phyloP scores from a whole-genome alignment of 129 eudicot genomes.

The Deinandra increscens region DNA sequence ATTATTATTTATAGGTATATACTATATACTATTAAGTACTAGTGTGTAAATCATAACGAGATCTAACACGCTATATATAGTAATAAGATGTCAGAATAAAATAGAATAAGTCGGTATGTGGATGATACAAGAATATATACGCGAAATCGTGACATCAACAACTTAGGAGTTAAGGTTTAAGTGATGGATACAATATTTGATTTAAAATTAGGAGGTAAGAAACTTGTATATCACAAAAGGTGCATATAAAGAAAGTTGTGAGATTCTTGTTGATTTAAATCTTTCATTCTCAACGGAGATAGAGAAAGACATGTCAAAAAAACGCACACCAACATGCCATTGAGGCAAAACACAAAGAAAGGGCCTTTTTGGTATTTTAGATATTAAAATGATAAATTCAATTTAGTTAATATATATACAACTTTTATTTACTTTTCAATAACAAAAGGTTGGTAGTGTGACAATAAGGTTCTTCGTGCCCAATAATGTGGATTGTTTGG shows the following conservation, averaged over 20 bases:
- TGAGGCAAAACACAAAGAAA: slow-evolving; percentile 30
- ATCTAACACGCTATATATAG: slow-evolving; percentile 15
- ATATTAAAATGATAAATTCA: background rate
- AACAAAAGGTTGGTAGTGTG: slow-evolving; percentile 27
- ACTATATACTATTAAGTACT: background rate
- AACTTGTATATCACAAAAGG: slow-evolving; percentile 70
- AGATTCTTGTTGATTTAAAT: slow-evolving; percentile 60
- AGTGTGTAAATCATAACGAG: background rate
- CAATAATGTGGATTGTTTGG: slow-evolving; percentile 30
- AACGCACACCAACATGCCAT: slow-evolving; percentile 32
- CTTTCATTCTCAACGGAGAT: slow-evolving; percentile 37
- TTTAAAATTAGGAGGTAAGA: slow-evolving; percentile 21
- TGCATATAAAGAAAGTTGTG: slow-evolving; percentile 21
- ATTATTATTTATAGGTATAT: background rate
- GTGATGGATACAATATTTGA: slow-evolving; percentile 25
- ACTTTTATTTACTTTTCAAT: slow-evolving; percentile 12
- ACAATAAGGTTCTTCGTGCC: slow-evolving; percentile 33
- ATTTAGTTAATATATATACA: background rate
- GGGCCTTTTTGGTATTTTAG: slow-evolving; percentile 16
- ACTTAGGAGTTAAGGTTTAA: slow-evolving; percentile 76
- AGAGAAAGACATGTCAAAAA: slow-evolving; percentile 32
- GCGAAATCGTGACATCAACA: slow-evolving; percentile 35
- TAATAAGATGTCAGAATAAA: slow-evolving; percentile 14
- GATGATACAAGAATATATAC: slow-evolving; percentile 30
- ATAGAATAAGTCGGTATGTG: slow-evolving; percentile 10